Evolutionary conservation across 768 basidiomycete species (phyloP), one percentile per base, ranked within the genome.

Genomic region (Trametes elegans): DNA sequence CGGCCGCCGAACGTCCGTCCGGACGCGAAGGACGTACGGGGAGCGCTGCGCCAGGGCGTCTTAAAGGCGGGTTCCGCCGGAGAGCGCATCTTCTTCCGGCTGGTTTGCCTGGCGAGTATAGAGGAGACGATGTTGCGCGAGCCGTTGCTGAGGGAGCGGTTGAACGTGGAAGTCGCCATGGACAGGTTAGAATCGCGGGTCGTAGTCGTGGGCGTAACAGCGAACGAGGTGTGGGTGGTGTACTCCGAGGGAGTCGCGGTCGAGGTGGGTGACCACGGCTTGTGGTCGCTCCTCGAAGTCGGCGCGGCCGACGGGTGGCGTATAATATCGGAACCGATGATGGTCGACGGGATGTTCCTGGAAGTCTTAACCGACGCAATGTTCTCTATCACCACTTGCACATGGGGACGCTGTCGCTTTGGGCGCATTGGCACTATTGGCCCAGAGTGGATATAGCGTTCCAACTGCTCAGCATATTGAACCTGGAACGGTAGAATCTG

Each of bases 291-390:
- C 14, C 36, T 40, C 14, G 49, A 40, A 14, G 38, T 49, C 7
- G 28, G 26, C 3, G 24, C 35, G n/a, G 59, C 47, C 3, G 51
- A 47, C 10, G 62, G 52, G n/a, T 44, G 44, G 34, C 62, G 62
- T 10, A 72, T 55, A 54, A 71, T 69, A 52, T 71, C 71, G 5
- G 71, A 70, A 2, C 68, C 67, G 10, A 68, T 57, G 38, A 65
- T 42, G 27, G 57, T 54, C 21, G 62, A 60, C 5, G 39, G 31
- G 27, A 44, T 44, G n/a, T 39, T 51, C n/a, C 21, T 18, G 7
- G 34, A 39, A 1, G 29, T 29, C 24, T 58, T 55, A 11, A 44
- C 41, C 1, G 28, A 11, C 7, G 32, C 57, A 11, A 26, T 23
- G 19, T 57, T 38, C 23, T 46, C 28, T 19, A 55, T 59, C 29